Base-by-base conservation (phyloP, 2,329 filamentous ascomycete species). In the Stemphylium lycopersici region DNA sequence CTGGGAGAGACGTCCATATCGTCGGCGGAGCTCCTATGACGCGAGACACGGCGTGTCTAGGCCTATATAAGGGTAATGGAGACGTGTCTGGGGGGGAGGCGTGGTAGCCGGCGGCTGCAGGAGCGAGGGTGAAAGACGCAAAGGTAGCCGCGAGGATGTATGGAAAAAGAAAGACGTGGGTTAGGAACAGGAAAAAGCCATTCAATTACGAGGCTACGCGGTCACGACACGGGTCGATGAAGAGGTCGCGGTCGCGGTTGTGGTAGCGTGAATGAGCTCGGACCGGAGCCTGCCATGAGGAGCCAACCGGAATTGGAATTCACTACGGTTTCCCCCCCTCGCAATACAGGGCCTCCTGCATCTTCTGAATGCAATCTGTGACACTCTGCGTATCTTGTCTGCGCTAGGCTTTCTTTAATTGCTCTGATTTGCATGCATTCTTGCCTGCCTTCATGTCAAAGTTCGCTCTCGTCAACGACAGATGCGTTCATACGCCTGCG, bases 1-100 rank as follows among this genome's bases (percentile, higher is more conserved):
- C 51, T 59, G 16, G 68, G 68, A 33, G 69, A 71, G 31, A 60
- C 61, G 65, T 74, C 67, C 73, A 76, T 76, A 36, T 48, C 59
- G 67, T 56, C 56, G 55, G 56, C 33, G 55, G 59, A 52, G 48
- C 56, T 46, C 45, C 47, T 22, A 37, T 49, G 58, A 73, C 71
- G 73, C 70, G 70, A 67, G 49, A 56, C 51, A 59, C 58, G 48
- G 63, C 68, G 68, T 72, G 67, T 69, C 62, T 65, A 61, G 42
- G 60, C 43, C 58, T 59, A 62, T 56, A 53, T 44, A 49, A 54
- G 59, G 26, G 37, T 33, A 50, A 59, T 52, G 59, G 55, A 59
- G 56, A 62, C 61, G 67, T 68, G 68, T 59, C 65, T 59, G 58
- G 61, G 57, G 57, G 62, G 59, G 54, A 55, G 62, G 58, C 57